Conservation (phyloP, 345 rosid species). For the Eucalyptus dawsonii region DNA sequence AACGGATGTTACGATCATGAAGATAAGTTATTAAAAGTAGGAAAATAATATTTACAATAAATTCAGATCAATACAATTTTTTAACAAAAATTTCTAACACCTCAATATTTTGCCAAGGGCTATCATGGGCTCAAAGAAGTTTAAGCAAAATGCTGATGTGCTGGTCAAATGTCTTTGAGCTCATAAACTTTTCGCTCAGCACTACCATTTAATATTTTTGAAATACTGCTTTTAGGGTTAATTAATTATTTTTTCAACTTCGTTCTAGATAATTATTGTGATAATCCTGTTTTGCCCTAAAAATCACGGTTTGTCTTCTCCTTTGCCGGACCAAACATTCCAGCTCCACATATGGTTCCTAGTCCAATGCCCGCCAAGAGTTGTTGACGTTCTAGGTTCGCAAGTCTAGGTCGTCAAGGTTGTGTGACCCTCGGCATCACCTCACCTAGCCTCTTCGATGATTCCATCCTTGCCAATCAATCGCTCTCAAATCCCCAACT, state of each 20-base stretch:
- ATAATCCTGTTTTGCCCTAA: background rate
- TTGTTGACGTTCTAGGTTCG: too few relatives aligned
- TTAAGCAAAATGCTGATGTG: background rate
- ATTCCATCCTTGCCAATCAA: background rate
- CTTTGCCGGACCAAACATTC: background rate
- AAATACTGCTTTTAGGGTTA: background rate
- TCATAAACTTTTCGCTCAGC: background rate
- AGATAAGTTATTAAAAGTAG: background rate
- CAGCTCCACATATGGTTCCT: too few relatives aligned
- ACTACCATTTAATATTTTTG: background rate
- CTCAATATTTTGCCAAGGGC: fast-evolving
- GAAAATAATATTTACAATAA: background rate
- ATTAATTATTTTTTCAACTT: too few relatives aligned
- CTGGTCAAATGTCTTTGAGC: too few relatives aligned
- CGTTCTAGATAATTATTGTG: fast-evolving
- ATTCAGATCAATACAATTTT: background rate
- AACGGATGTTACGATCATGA: background rate
- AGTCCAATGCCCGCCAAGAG: background rate
- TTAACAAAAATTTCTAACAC: fast-evolving
- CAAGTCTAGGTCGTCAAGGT: background rate
- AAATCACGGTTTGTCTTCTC: background rate
- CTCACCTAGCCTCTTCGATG: background rate
- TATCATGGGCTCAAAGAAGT: background rate
- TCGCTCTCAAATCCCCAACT: background rate
- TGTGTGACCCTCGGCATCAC: background rate